These are phyloP conservation scores for Tanozyma kutaoensis DNA, from an alignment of 805 yeast species.

Conservation along the genomic window DNA sequence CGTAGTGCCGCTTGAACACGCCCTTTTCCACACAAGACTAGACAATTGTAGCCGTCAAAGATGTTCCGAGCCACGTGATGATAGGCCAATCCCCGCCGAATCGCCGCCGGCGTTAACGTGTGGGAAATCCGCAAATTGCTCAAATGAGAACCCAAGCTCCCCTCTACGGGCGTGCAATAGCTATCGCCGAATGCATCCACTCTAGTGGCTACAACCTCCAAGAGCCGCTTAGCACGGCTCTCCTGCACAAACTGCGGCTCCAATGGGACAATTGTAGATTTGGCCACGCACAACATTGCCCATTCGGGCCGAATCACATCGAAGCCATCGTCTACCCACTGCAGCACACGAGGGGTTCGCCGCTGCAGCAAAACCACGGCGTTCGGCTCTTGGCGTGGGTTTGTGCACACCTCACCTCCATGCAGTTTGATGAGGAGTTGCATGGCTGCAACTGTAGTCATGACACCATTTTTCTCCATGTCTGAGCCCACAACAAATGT, in stretches of 20 bases:
- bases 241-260: conserved; percentile 44
- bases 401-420: conserved; percentile 34
- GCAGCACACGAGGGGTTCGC: conserved; percentile 12
- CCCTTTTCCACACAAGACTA: too few species aligned
- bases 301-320: conserved; percentile 59
- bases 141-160: too few species aligned
- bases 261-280: conserved; percentile 27
- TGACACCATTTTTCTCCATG: conserved; percentile 3
- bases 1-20: too few species aligned
- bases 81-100: too few species aligned
- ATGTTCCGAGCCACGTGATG: too few species aligned
- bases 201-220: background rate
- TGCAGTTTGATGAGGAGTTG: conserved; percentile 21
- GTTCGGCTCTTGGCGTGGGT: conserved; percentile 4
- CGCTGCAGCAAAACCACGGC: conserved; percentile 13
- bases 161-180: too few species aligned
- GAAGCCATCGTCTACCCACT: conserved; percentile 26
- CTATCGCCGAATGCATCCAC: background rate
- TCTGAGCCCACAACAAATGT: background rate
- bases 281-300: conserved; percentile 52
- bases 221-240: background rate
- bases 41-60: too few species aligned
- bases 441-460: conserved; percentile 33
- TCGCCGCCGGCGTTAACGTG: too few species aligned
- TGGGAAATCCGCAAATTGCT: too few species aligned